Base-by-base conservation (phyloP, 2,329 filamentous ascomycete species). In the Sporothrix brunneoviolacea region DNA sequence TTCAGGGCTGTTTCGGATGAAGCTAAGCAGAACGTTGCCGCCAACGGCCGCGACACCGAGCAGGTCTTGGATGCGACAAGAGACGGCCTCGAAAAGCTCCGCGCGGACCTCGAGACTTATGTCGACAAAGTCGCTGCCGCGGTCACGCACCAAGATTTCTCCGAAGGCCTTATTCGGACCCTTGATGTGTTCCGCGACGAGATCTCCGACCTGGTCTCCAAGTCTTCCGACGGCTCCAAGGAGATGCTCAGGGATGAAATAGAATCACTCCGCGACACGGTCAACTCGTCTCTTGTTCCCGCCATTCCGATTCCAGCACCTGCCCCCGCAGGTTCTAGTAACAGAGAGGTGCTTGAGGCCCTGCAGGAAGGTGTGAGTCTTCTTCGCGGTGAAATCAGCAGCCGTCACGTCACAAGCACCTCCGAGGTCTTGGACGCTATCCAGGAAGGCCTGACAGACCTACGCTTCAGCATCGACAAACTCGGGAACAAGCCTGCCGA, bases 341-440 rank as follows among this genome's bases (percentile, higher is more conserved):
- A 75, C 56, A 70, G 86, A 32, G 86, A 91, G 45, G 76, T 91
- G 22, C 74, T 94, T 1, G 79, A 86, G 54, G 80, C 82, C 9
- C 70, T 91, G 3, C 82, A 79, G 27, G 80, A 78, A 39, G 88
- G 90, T 2, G 75, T 96, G 33, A 86, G 87, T 54, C 79, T 77
- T 38, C 75, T 96, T 30, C 80, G 88, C 5, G 75, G 79, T 15
- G 91, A 96, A 58, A 78, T 95, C 44, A 73, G 79, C 56, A 84
- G 84, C 8, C 72, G 78, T 13, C 77, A 78, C 3, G 72, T 79
- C 39, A 72, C 76, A 15, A 88, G 91, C 56, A 91, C 89, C 0
- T 86, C 89, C 46, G 90, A 96, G 61, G 87, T 95, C 10, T 74
- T 97, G 2, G 89, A 95, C 62, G 87, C 91, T 1, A 74, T 97